Percentiles rank a stretch among this genome's conserved stretches.
These are phyloP conservation scores for Sugiyamaella neomexicana DNA, from an alignment of 1,139 yeast species.

Conservation along the genomic window DNA sequence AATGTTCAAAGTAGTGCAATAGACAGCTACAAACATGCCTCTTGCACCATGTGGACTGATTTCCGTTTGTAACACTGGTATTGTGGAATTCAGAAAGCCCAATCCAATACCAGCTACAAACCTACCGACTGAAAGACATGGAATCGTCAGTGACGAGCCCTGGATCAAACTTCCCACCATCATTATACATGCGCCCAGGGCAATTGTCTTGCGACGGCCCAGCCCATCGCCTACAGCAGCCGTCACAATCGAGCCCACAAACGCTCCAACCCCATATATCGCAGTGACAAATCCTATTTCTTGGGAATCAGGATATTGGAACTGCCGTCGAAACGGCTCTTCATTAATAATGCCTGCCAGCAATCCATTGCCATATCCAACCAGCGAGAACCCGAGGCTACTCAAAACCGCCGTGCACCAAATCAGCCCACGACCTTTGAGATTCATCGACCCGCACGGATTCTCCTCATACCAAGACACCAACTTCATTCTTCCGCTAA, in stretches of 20 bases:
- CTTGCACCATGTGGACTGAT: conserved; percentile 67
- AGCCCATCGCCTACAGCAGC: conserved; percentile 58
- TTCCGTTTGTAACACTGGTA: conserved; percentile 77
- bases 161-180: conserved; percentile 80
- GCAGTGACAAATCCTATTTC: conserved; percentile 41
- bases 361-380: conserved; percentile 23
- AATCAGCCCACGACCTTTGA: conserved; percentile 19
- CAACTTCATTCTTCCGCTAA: background rate
- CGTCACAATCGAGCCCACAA: conserved; percentile 44
- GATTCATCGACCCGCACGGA: conserved; percentile 17
- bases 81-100: conserved; percentile 73
- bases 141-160: conserved; percentile 69
- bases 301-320: conserved; percentile 25
- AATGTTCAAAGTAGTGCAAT: conserved; percentile 64
- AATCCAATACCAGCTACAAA: conserved; percentile 73
- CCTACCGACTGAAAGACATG: conserved; percentile 71
- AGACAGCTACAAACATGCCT: conserved; percentile 66
- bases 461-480: conserved; percentile 3
- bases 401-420: conserved; percentile 21
- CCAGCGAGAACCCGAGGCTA: conserved; percentile 21
- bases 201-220: conserved; percentile 68
- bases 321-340: conserved; percentile 19
- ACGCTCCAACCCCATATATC: conserved; percentile 80
- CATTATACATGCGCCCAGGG: conserved; percentile 70
- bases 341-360: conserved; percentile 22